These are phyloP conservation scores for Hypomontagnella monticulosa DNA, from an alignment of 495 filamentous ascomycete genomes.

Conservation along the genomic window DNA sequence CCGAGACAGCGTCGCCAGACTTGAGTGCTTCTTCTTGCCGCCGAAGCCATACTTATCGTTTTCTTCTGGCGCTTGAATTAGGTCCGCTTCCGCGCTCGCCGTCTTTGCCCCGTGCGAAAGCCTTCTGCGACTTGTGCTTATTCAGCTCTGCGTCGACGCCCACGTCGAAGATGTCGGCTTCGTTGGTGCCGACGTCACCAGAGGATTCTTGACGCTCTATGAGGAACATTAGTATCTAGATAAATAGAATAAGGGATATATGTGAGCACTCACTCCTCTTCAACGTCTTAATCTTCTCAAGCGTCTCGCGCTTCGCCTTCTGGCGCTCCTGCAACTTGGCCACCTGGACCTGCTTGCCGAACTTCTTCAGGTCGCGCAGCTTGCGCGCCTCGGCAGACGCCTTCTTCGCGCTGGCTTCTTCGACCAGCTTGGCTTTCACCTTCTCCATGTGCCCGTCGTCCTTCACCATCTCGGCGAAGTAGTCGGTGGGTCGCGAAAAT, in stretches of 20 bases:
- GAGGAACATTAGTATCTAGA: slow-evolving; percentile 25
- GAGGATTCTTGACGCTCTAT: slow-evolving; percentile 87
- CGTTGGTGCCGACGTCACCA: slow-evolving; percentile 66
- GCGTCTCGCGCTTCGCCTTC: slow-evolving; percentile 86
- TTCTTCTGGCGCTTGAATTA: slow-evolving; percentile 87
- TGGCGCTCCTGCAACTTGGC: slow-evolving; percentile 92
- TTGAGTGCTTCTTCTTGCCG: slow-evolving; percentile 91
- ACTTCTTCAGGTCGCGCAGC: slow-evolving; percentile 96
- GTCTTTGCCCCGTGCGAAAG: slow-evolving; percentile 53
- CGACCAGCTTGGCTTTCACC: slow-evolving; percentile 91
- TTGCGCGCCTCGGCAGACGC: slow-evolving; percentile 89
- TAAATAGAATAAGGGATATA: slow-evolving; percentile 15
- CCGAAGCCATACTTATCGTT: slow-evolving; percentile 93
- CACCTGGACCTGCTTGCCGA: slow-evolving; percentile 98
- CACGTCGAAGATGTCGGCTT: slow-evolving; percentile 93
- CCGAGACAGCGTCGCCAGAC: slow-evolving; percentile 82
- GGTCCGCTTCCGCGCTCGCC: slow-evolving; percentile 53
- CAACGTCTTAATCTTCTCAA: slow-evolving; percentile 91
- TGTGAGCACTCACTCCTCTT: slow-evolving; percentile 80
- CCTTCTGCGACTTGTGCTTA: slow-evolving; percentile 54
- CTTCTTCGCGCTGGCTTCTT: slow-evolving; percentile 92
- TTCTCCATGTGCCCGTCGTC: slow-evolving; percentile 97
- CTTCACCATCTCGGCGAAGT: slow-evolving; percentile 99
- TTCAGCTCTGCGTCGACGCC: slow-evolving; percentile 80
- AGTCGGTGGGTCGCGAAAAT: slow-evolving; percentile 90